These are phyloP conservation scores for Kodamaea suecica DNA, from an alignment of 1,139 yeast species.

Conservation along the genomic window DNA sequence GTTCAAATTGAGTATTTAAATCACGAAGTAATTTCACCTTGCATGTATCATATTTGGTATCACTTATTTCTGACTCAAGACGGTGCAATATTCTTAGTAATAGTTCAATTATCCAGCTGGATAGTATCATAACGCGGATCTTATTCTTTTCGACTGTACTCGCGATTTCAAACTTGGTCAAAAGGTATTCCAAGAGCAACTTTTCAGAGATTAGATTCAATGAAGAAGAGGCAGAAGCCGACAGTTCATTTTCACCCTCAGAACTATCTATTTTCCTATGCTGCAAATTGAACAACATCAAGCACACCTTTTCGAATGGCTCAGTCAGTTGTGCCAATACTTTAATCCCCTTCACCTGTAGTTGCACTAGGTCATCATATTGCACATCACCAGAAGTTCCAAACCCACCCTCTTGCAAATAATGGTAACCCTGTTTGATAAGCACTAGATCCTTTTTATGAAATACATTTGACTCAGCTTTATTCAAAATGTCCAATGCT, in stretches of 20 bases:
- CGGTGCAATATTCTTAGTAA: constrained; percentile 27
- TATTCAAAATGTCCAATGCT: constrained; percentile 53
- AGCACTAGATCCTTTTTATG: constrained; percentile 52
- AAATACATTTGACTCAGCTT: constrained; percentile 19
- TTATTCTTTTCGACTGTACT: constrained; percentile 34
- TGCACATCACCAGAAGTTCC: constrained; percentile 20
- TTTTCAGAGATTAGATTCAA: constrained; percentile 22
- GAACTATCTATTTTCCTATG: constrained; percentile 4
- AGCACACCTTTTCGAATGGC: constrained; percentile 69
- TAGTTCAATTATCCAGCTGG: constrained; percentile 81
- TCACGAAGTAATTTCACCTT: constrained; percentile 8
- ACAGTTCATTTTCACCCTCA: not conserved
- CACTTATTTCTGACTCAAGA: constrained; percentile 18
- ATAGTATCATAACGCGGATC: constrained; percentile 61
- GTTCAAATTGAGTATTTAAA: constrained; percentile 37
- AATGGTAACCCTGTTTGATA: constrained; percentile 62
- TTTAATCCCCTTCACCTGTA: constrained; percentile 55
- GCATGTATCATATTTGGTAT: not conserved
- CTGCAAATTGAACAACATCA: constrained; percentile 52
- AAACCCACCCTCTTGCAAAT: constrained; percentile 43
- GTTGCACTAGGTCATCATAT: constrained; percentile 15
- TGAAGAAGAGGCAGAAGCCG: constrained; percentile 2
- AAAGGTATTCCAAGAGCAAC: constrained; percentile 54
- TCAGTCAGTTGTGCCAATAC: constrained; percentile 61
- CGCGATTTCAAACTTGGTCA: constrained; percentile 45